phyloP scores from a whole-genome alignment of 1,139 yeast species.

The Barnettozyma hawaiiensis region DNA sequence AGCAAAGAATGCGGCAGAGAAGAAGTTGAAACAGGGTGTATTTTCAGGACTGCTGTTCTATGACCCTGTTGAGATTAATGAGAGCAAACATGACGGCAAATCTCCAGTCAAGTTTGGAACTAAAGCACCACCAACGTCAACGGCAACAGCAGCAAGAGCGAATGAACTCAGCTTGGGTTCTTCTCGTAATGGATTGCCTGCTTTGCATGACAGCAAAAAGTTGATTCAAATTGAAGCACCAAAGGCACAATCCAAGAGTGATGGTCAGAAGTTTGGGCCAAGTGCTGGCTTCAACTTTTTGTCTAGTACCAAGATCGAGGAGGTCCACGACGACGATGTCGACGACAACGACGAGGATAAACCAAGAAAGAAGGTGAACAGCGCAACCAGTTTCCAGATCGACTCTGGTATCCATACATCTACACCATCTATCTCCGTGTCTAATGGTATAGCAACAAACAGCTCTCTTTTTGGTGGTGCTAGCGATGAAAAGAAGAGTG shows the following conservation, averaged over 20 bases:
- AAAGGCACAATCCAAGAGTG: background rate
- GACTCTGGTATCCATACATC: background rate
- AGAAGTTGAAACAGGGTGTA: conserved; percentile 19
- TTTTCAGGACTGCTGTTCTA: conserved; percentile 24
- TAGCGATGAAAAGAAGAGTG: background rate
- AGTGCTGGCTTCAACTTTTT: conserved; percentile 27
- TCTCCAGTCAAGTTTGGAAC: conserved; percentile 21
- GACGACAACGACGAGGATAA: conserved; percentile 2
- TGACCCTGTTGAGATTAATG: conserved; percentile 17
- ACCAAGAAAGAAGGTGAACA: background rate
- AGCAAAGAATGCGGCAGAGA: conserved; percentile 16
- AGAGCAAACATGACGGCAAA: conserved; percentile 13
- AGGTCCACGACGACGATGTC: background rate
- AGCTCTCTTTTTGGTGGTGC: background rate
- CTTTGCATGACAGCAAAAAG: conserved; percentile 15
- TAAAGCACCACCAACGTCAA: no score
- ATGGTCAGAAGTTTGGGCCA: conserved; percentile 19
- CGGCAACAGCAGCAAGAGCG: no score
- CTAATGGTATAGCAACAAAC: background rate
- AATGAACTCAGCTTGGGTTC: conserved; percentile 1
- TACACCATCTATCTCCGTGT: background rate
- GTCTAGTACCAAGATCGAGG: background rate
- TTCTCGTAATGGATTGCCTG: background rate
- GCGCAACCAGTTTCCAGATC: background rate
- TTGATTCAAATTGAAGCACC: conserved; percentile 10